Evolutionary conservation across 1,284 basidiomycete genomes (phyloP).

Genomic region (Somion occarium): DNA sequence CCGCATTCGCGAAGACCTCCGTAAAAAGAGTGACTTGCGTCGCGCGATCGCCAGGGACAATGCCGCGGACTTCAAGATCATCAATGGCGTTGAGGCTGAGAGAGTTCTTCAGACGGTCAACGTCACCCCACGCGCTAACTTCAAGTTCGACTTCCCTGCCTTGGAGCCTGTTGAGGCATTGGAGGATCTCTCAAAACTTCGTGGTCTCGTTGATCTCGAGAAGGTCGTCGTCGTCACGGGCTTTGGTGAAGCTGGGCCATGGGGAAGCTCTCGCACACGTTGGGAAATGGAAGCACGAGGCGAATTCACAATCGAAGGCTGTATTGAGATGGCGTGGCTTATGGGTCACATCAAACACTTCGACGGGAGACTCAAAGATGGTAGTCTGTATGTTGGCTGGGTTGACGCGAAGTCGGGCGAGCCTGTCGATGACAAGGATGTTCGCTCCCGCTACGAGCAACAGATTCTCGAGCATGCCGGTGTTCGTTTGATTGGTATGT

Average conservation of each 20-base stretch:
- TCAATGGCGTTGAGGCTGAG: slow-evolving; percentile 91
- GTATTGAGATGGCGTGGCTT: slow-evolving; percentile 99
- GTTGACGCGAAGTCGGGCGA: slow-evolving; percentile 93
- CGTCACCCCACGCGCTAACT: slow-evolving; percentile 94
- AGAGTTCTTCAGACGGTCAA: slow-evolving; percentile 89
- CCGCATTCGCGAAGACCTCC: slow-evolving; percentile 78
- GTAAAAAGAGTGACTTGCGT: slow-evolving; percentile 84
- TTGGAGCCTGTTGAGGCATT: slow-evolving; percentile 68
- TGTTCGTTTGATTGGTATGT: slow-evolving; percentile 88
- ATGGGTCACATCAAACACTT: slow-evolving; percentile 99
- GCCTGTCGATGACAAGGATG: slow-evolving; percentile 98
- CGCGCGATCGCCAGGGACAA: slow-evolving; percentile 93
- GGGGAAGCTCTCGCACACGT: slow-evolving; percentile 96
- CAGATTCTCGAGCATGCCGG: slow-evolving; percentile 92
- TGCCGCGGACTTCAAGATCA: slow-evolving; percentile 89
- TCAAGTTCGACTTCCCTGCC: slow-evolving; percentile 90
- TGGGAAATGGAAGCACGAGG: slow-evolving; percentile 99
- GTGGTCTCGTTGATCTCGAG: slow-evolving; percentile 89
- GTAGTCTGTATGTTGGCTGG: slow-evolving; percentile 94
- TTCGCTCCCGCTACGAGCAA: slow-evolving; percentile 91
- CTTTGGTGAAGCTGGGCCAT: slow-evolving; percentile 97
- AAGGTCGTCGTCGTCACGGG: slow-evolving; percentile 94
- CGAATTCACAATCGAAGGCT: slow-evolving; percentile 93
- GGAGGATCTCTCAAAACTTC: slow-evolving; percentile 71
- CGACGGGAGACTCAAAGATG: slow-evolving; percentile 92